phyloP scores from a whole-genome alignment of 345 rosid genomes.

The Eucalyptus tenuipes region DNA sequence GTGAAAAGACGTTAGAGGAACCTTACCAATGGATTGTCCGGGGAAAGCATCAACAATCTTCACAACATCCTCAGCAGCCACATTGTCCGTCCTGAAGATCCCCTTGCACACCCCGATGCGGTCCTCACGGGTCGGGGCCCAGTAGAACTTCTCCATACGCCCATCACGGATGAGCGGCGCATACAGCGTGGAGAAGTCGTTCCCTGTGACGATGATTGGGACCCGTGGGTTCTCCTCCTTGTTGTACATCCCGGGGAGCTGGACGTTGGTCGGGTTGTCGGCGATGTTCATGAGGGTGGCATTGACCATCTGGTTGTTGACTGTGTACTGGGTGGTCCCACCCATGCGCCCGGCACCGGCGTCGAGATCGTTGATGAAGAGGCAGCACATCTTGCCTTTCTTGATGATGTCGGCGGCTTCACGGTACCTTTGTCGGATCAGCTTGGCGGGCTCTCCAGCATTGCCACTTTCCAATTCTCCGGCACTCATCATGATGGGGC shows the following conservation, averaged over 20 bases:
- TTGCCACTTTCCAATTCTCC: slow-evolving; percentile 99
- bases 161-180: slow-evolving; percentile 99
- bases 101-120: slow-evolving; percentile 88
- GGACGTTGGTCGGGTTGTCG: slow-evolving; percentile 85
- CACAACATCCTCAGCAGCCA: slow-evolving; percentile 38
- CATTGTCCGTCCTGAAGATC: slow-evolving; percentile 60
- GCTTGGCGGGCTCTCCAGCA: slow-evolving; percentile 91
- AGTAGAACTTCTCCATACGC: slow-evolving; percentile 99
- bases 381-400: slow-evolving; percentile 93
- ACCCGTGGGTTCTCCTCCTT: slow-evolving; percentile 94
- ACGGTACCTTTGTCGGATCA: slow-evolving; percentile 97
- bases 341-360: slow-evolving; percentile 97
- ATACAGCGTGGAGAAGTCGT: slow-evolving; percentile 95
- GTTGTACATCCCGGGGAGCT: slow-evolving; percentile 99
- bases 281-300: slow-evolving; percentile 99
- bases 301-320: slow-evolving; percentile 99
- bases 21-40: slow-evolving; percentile 86
- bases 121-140: slow-evolving; percentile 97
- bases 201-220: slow-evolving; percentile 93
- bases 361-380: slow-evolving; percentile 95
- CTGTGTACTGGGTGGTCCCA: slow-evolving; percentile 95
- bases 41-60: slow-evolving; percentile 84
- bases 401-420: slow-evolving; percentile 92
- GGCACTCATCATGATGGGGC: slow-evolving; percentile 99
- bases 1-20: neutral